Evolutionary conservation across 169 alveolate species (phyloP).

Genomic region (Cryptosporidium parvum): DNA sequence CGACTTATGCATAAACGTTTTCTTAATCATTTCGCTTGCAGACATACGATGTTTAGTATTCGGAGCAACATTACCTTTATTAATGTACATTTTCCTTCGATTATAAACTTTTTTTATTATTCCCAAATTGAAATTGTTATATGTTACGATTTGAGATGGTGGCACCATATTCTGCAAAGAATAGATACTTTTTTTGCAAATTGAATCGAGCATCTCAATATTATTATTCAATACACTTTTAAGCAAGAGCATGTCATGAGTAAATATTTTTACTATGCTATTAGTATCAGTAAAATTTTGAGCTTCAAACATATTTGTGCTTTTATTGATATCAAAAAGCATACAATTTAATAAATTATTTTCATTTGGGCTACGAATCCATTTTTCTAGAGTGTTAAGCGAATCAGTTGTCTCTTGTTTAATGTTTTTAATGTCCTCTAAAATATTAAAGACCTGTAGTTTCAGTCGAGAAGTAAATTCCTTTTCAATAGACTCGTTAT

Average conservation of each 20-base stretch:
- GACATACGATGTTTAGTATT: constrained; percentile 50
- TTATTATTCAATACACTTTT: constrained; percentile 25
- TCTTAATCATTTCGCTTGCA: constrained; percentile 57
- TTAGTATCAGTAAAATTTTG: neutral
- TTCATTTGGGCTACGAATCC: constrained; percentile 4
- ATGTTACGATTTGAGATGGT: neutral
- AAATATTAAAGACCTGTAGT: neutral
- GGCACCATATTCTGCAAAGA: neutral
- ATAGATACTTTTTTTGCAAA: constrained; percentile 27
- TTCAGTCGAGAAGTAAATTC: neutral
- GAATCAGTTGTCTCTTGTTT: constrained; percentile 31
- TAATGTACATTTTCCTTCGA: constrained; percentile 69
- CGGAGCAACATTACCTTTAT: constrained; percentile 71
- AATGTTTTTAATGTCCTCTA: constrained; percentile 16
- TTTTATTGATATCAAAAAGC: neutral
- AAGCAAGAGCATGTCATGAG: neutral
- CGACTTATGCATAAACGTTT: constrained; percentile 28
- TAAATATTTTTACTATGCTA: neutral
- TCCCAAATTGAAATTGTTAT: neutral
- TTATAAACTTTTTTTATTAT: constrained; percentile 21
- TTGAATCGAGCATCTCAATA: constrained; percentile 29
- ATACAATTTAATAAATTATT: constrained; percentile 8
- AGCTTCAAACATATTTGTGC: neutral
- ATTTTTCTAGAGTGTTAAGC: constrained; percentile 7
- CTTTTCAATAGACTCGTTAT: constrained; percentile 28